Evolutionary conservation across 2,329 filamentous ascomycete genomes (phyloP).

Genomic region (Cyphellophora attinorum): DNA sequence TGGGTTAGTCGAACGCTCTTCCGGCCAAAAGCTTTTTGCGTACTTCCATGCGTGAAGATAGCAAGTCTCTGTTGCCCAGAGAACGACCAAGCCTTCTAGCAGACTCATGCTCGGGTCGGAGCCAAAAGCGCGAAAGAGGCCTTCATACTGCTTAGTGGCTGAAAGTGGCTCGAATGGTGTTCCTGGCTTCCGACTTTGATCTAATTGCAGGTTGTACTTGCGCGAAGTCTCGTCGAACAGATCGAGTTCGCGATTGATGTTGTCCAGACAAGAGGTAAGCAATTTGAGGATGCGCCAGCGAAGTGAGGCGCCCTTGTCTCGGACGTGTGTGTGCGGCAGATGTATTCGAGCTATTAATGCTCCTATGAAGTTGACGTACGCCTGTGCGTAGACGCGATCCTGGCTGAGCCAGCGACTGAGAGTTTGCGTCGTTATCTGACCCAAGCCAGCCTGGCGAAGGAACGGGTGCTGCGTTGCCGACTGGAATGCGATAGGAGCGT

Average conservation of each 20-base stretch:
- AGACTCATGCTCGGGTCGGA: conserved; percentile 39
- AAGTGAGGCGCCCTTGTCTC: conserved; percentile 25
- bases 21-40: conserved; percentile 18
- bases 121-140: conserved; percentile 49
- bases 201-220: conserved; percentile 48
- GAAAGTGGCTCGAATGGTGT: conserved; percentile 26
- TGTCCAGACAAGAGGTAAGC: conserved; percentile 55
- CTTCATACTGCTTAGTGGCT: conserved; percentile 46
- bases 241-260: conserved; percentile 56
- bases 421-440: conserved; percentile 45
- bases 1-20: background rate
- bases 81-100: conserved; percentile 61
- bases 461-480: conserved; percentile 55
- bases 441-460: conserved; percentile 54
- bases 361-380: conserved; percentile 59
- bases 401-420: conserved; percentile 62
- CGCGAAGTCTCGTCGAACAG: conserved; percentile 58
- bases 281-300: conserved; percentile 52
- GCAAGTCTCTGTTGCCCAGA: conserved; percentile 66
- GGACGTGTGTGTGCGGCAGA: conserved; percentile 37
- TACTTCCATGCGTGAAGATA: conserved; percentile 52
- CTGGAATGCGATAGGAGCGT: conserved; percentile 7
- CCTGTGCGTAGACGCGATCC: conserved; percentile 61
- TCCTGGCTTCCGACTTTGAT: conserved; percentile 13
- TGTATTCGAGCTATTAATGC: conserved; percentile 53